A percentile compares a stretch with the other conserved stretches of the same genome.
Evolutionary conservation across 257 asterid genomes (phyloP).

Genomic region (Forsythia suspensa): DNA sequence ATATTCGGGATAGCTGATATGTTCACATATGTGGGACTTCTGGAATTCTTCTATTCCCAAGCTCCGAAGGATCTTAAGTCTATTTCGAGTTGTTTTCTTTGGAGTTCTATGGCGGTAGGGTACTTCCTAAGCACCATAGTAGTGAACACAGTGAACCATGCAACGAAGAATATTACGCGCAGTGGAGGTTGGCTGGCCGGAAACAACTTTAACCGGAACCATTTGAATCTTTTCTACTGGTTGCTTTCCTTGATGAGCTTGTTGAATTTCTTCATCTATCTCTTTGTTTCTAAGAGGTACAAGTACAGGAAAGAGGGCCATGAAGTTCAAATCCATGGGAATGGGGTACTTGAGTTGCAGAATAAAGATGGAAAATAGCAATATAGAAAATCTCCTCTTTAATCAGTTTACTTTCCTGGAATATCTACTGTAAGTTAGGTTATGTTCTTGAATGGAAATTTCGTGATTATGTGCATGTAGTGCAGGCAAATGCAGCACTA

Average conservation of each 20-base stretch:
- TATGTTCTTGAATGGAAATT: neutral
- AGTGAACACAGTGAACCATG: constrained; percentile 61
- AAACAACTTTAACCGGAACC: constrained; percentile 63
- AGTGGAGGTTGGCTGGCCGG: constrained; percentile 78
- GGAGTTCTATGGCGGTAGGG: constrained; percentile 79
- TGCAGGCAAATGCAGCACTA: neutral
- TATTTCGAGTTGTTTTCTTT: constrained; percentile 65
- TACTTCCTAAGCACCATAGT: constrained; percentile 63
- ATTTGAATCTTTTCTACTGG: constrained; percentile 66
- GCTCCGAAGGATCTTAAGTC: constrained; percentile 62
- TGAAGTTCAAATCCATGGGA: constrained; percentile 5
- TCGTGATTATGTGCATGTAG: neutral
- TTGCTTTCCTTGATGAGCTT: constrained; percentile 48
- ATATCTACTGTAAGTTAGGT: neutral
- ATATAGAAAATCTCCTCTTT: neutral
- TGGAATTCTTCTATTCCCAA: constrained; percentile 77
- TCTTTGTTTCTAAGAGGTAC: constrained; percentile 59
- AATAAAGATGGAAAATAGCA: constrained; percentile 3
- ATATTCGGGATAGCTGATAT: constrained; percentile 81
- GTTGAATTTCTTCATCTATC: constrained; percentile 54
- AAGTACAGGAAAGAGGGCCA: constrained; percentile 48
- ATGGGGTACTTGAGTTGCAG: constrained; percentile 18
- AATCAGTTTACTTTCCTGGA: neutral
- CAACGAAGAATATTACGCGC: constrained; percentile 44
- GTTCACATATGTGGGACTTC: constrained; percentile 76